Base-by-base conservation (phyloP, 2,329 filamentous ascomycete species). In the Cladophialophora psammophila region DNA sequence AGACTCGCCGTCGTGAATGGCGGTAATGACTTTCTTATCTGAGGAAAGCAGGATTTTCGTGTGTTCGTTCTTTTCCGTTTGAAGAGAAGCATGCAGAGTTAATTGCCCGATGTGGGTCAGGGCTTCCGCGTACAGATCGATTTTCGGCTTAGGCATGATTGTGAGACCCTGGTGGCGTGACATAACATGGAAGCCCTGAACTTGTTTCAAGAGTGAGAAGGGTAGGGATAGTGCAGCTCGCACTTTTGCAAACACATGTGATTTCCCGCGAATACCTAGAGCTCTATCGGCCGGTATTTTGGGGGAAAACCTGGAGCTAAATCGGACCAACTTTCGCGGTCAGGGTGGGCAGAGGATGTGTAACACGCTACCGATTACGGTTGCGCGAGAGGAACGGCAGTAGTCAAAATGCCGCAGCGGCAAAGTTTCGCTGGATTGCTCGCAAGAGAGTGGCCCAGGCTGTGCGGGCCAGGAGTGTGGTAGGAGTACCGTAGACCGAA, bases 101-200 rank as follows among this genome's bases (percentile, higher is more conserved):
- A 88, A 78, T 67, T 87, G 86, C 50, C 85, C 84, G 68, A 89
- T 87, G 69, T 89, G 84, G 40, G 86, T 81, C 42, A 89, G 78
- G 15, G 87, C 81, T 75, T 90, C 87, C 31, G 86, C 85, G 70
- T 89, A 88, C 13, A 89, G 78, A 50, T 79, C 67, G 36, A 74
- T 72, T 45, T 70, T 72, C 8, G 71, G 68, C 12, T 65, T 66
- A 42, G 66, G 52, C 68, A 70, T 70, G 8, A 18, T 60, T 26
- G 45, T 20, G 20, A 50, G 45, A 10, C 20, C 45, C 20, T 50
- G 45, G 45, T 50, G 45, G 45, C 45, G 18, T 50, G 45, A 50
- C 45, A 50, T 26, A 50, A 26, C 45, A 50, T 50, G 9, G 45
- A 7, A 50, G 45, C 20, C 45, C 45, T 31, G 45, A 26, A 50